A percentile compares a stretch with the other conserved stretches of the same genome.
Evolutionary conservation across 2,329 filamentous ascomycete species (phyloP).

Genomic region (Cytospora piceae): DNA sequence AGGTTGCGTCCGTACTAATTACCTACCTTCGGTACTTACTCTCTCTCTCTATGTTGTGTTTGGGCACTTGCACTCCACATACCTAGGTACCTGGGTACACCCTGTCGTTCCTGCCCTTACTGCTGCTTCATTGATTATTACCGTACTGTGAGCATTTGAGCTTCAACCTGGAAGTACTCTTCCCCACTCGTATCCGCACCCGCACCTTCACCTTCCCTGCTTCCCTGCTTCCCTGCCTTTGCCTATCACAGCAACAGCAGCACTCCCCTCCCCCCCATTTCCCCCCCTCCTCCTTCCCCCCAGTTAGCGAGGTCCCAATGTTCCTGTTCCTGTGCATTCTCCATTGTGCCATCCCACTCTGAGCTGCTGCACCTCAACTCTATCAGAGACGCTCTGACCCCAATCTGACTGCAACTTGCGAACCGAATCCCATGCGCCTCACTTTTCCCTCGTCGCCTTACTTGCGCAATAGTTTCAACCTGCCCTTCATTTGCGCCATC

Average conservation of each 20-base stretch:
- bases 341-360: slow-evolving; percentile 12
- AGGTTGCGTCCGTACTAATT: too few relatives aligned
- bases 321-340: background rate
- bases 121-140: background rate
- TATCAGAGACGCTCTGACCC: slow-evolving; percentile 22
- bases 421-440: slow-evolving; percentile 23
- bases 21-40: too few relatives aligned
- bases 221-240: background rate
- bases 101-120: too few relatives aligned
- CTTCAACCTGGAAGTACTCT: background rate
- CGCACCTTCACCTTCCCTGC: background rate
- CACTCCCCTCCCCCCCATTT: background rate
- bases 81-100: too few relatives aligned
- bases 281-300: background rate
- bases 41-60: too few relatives aligned
- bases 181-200: background rate
- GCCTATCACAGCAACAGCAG: background rate
- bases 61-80: too few relatives aligned
- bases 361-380: slow-evolving; percentile 10
- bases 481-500: slow-evolving; percentile 24
- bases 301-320: background rate
- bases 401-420: slow-evolving; percentile 16
- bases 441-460: slow-evolving; percentile 21
- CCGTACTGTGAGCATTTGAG: background rate
- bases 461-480: slow-evolving; percentile 25